Percentiles rank a stretch among this genome's conserved stretches.
These are phyloP conservation scores for Leishmania aethiopica DNA, from an alignment of 208 protist species.

Conservation along the genomic window DNA sequence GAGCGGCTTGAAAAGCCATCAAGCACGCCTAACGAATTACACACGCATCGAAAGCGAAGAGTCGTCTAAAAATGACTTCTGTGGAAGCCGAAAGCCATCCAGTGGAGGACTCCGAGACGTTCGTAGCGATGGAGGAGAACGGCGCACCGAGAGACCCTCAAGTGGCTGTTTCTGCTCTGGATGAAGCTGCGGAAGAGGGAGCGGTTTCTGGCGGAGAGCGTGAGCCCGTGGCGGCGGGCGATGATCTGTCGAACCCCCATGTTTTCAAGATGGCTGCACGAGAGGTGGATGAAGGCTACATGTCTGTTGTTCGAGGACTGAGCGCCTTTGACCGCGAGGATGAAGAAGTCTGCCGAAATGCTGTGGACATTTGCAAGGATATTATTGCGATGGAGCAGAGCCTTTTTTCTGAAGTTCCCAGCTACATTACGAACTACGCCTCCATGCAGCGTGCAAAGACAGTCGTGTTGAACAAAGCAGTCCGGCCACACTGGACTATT, in stretches of 20 bases:
- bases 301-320: slow-evolving; percentile 52
- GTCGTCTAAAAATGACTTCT: slow-evolving; percentile 12
- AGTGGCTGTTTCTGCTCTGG: neutral
- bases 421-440: slow-evolving; percentile 37
- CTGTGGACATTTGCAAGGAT: slow-evolving; percentile 49
- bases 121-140: slow-evolving; percentile 6
- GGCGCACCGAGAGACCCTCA: neutral
- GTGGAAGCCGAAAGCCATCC: slow-evolving; percentile 11
- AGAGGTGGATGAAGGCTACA: slow-evolving; percentile 50
- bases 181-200: slow-evolving; percentile 8
- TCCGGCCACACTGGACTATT: slow-evolving; percentile 13
- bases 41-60: neutral
- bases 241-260: slow-evolving; percentile 20
- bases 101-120: slow-evolving; percentile 1
- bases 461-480: slow-evolving; percentile 16
- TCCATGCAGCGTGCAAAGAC: slow-evolving; percentile 10
- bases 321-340: slow-evolving; percentile 43
- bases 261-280: slow-evolving; percentile 41
- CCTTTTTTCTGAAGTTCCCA: slow-evolving; percentile 72
- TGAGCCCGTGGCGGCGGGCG: neutral
- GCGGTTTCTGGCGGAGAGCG: neutral
- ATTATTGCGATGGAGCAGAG: slow-evolving; percentile 64
- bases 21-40: neutral
- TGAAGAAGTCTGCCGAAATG: slow-evolving; percentile 32
- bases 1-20: neutral